Conservation (phyloP, 129 eudicot species). For the Arctium lappa region DNA sequence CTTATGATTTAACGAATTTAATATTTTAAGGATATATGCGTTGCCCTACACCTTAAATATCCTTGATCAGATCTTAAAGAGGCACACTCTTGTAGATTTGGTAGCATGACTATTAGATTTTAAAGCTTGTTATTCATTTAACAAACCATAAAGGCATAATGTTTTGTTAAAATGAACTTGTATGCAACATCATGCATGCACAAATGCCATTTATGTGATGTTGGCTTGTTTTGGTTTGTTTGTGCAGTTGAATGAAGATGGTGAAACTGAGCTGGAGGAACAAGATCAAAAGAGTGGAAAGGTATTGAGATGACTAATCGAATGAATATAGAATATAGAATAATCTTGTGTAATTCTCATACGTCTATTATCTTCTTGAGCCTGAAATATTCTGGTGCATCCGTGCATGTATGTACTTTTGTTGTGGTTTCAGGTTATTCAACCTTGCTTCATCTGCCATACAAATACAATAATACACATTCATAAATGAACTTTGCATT, state of each 20-base stretch:
- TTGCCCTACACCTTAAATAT: background rate
- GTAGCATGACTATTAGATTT: background rate
- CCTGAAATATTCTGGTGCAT: too few species aligned
- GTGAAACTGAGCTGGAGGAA: conserved; percentile 15
- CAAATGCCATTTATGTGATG: background rate
- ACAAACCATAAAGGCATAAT: background rate
- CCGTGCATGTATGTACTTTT: background rate
- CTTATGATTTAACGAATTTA: background rate
- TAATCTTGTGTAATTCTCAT: background rate
- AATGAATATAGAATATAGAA: background rate
- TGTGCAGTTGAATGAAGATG: conserved; percentile 25
- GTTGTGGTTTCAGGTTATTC: background rate
- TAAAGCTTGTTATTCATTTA: background rate
- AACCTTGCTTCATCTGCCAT: background rate
- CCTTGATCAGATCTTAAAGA: background rate
- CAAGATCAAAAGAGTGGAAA: conserved; percentile 8
- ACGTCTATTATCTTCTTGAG: background rate
- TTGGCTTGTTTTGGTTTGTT: background rate
- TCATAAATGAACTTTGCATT: background rate
- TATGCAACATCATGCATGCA: background rate
- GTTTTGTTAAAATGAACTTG: background rate
- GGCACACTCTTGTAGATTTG: background rate
- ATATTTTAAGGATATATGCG: background rate
- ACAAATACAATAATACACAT: background rate
- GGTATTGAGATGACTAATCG: conserved; percentile 9